phyloP scores from a whole-genome alignment of 768 basidiomycete genomes.

The Tricholoma matsutake region DNA sequence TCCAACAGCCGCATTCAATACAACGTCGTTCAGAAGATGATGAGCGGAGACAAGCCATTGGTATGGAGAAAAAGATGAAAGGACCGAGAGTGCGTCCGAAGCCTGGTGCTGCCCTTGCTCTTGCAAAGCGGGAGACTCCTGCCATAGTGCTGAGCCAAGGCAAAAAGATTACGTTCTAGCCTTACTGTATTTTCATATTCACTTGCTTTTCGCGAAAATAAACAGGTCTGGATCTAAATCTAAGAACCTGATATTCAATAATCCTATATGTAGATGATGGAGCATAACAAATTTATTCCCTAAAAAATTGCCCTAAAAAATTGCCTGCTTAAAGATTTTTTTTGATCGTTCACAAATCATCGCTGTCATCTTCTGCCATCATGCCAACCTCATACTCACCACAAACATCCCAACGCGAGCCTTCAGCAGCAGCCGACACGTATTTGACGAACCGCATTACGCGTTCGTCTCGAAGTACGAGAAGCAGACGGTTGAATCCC shows the following conservation, averaged over 20 bases:
- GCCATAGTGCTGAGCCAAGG: slow-evolving; percentile 70
- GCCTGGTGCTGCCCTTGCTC: slow-evolving; percentile 79
- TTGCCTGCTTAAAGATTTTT: neutral
- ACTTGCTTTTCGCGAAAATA: neutral
- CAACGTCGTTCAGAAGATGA: slow-evolving; percentile 1
- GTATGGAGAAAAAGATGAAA: slow-evolving; percentile 22
- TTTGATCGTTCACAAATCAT: slow-evolving; percentile 13
- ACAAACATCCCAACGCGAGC: slow-evolving; percentile 91
- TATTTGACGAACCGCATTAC: slow-evolving; percentile 98
- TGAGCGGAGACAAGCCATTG: slow-evolving; percentile 8
- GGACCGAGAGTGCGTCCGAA: slow-evolving; percentile 50
- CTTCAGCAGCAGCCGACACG: slow-evolving; percentile 82
- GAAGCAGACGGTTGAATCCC: slow-evolving; percentile 82
- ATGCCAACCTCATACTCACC: slow-evolving; percentile 91
- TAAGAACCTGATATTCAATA: neutral
- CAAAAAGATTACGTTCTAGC: slow-evolving; percentile 69
- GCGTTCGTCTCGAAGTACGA: slow-evolving; percentile 89
- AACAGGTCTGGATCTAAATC: neutral
- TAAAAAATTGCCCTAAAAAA: neutral
- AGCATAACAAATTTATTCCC: neutral
- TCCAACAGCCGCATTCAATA: neutral
- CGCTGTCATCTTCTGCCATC: slow-evolving; percentile 56
- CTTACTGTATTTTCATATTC: slow-evolving; percentile 5
- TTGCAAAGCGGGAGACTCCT: slow-evolving; percentile 70
- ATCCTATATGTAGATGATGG: neutral